Evolutionary conservation across 2,329 filamentous ascomycete genomes (phyloP).

Genomic region (Penicillium sclerotigenum): DNA sequence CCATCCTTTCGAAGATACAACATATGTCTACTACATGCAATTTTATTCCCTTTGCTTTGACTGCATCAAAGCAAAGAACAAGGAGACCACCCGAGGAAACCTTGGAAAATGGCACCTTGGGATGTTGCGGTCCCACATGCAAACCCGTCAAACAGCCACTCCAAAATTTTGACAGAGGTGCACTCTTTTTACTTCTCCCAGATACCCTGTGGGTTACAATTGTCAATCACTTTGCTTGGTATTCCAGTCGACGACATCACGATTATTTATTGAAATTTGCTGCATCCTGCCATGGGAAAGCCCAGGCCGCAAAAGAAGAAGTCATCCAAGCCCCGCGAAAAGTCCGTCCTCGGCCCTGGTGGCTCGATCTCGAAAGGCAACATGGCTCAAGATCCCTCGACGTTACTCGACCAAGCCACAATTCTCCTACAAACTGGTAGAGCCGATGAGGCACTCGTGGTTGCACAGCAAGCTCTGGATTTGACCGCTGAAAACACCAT

Average conservation of each 20-base stretch:
- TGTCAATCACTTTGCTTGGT: not conserved
- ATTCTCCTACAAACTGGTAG: constrained; percentile 58
- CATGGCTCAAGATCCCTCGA: constrained; percentile 51
- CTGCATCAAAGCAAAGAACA: no score
- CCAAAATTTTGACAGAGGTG: constrained; percentile 30
- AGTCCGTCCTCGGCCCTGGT: constrained; percentile 44
- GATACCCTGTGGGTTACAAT: constrained; percentile 5
- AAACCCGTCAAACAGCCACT: constrained; percentile 42
- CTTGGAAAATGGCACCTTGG: no score
- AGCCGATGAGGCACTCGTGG: constrained; percentile 54
- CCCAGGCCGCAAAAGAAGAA: constrained; percentile 50
- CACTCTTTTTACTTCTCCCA: constrained; percentile 21
- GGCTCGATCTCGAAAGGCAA: constrained; percentile 41
- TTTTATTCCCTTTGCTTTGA: no score
- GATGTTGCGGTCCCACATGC: constrained; percentile 39
- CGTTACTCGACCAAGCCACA: constrained; percentile 57
- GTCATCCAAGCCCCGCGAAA: constrained; percentile 40
- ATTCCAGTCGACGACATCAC: not conserved
- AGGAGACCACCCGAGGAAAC: no score
- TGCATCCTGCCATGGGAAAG: constrained; percentile 48
- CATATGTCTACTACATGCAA: no score
- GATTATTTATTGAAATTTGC: not conserved
- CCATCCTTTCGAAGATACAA: no score
- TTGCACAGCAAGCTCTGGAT: constrained; percentile 53
- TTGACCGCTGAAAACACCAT: constrained; percentile 33